Conservation (phyloP, 192 early-diverging fungal species). For the Jimgerdemannia flammicorona region DNA sequence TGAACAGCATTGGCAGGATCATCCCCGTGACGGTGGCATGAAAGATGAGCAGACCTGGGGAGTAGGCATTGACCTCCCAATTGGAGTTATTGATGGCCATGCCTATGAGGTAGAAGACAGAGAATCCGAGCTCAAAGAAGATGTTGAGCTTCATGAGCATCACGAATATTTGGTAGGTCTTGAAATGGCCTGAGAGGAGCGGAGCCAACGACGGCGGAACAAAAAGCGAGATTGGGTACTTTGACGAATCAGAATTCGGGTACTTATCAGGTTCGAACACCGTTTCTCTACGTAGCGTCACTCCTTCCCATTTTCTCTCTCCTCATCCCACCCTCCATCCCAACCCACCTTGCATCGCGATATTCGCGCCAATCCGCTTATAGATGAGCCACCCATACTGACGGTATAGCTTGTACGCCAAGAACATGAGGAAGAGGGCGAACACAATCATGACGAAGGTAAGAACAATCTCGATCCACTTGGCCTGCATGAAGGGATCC, state of each 20-base stretch:
- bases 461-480: not conserved
- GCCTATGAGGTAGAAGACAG: not conserved
- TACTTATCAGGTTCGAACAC: not conserved
- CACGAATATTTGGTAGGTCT: not conserved
- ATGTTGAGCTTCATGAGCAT: constrained; percentile 6
- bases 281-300: too few species aligned
- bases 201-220: not conserved
- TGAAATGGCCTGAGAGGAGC: not conserved
- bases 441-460: not conserved
- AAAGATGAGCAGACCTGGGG: not conserved
- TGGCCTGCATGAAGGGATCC: not conserved
- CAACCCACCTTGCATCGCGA: not conserved
- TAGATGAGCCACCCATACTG: constrained; percentile 4
- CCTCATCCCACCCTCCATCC: not conserved
- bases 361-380: constrained; percentile 4
- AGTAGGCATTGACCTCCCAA: not conserved
- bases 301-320: not conserved
- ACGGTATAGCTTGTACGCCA: not conserved
- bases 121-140: constrained; percentile 3
- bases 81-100: not conserved
- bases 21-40: not conserved
- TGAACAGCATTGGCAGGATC: not conserved
- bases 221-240: not conserved
- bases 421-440: not conserved
- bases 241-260: not conserved